Percentiles rank a stretch among this genome's conserved stretches.
phyloP scores from a whole-genome alignment of 1,284 basidiomycete genomes.

The Ceratobasidium sp. region DNA sequence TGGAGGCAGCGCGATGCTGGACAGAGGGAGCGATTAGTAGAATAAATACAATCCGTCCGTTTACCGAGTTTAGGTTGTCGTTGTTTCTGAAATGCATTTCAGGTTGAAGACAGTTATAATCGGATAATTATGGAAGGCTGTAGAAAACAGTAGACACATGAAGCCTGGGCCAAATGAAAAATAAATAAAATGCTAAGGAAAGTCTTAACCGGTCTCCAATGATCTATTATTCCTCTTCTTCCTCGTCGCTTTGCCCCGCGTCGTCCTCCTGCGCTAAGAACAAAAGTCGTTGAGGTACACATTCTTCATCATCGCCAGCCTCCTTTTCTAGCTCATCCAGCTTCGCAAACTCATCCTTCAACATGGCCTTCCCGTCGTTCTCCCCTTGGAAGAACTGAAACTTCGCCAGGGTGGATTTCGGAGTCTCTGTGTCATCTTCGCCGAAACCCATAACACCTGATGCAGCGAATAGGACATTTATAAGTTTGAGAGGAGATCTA shows the following conservation, averaged over 20 bases:
- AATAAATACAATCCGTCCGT: too few relatives aligned
- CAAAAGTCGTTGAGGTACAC: slow-evolving; percentile 4
- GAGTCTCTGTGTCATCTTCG: slow-evolving; percentile 9
- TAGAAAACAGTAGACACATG: too few relatives aligned
- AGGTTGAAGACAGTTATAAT: too few relatives aligned
- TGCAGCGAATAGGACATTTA: slow-evolving; percentile 12
- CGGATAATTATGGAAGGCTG: too few relatives aligned
- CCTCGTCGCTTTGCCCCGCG: background rate
- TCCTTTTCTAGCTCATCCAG: slow-evolving; percentile 11
- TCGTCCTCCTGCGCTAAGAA: background rate
- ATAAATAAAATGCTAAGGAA: too few relatives aligned
- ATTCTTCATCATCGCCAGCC: background rate
- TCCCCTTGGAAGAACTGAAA: slow-evolving; percentile 29
- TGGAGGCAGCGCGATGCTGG: too few relatives aligned
- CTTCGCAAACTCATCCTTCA: background rate
- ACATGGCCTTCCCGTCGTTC: background rate
- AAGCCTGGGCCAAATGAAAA: too few relatives aligned
- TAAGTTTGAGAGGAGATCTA: slow-evolving; percentile 32
- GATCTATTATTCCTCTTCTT: too few relatives aligned
- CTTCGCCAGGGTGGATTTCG: background rate
- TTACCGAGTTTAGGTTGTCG: too few relatives aligned
- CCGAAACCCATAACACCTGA: background rate
- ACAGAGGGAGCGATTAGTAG: too few relatives aligned
- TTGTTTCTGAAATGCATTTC: too few relatives aligned
- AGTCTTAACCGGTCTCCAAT: too few relatives aligned